phyloP scores from a whole-genome alignment of 225 moss, liverwort and hornwort genomes.

The Pseudoscleropodium purum region DNA sequence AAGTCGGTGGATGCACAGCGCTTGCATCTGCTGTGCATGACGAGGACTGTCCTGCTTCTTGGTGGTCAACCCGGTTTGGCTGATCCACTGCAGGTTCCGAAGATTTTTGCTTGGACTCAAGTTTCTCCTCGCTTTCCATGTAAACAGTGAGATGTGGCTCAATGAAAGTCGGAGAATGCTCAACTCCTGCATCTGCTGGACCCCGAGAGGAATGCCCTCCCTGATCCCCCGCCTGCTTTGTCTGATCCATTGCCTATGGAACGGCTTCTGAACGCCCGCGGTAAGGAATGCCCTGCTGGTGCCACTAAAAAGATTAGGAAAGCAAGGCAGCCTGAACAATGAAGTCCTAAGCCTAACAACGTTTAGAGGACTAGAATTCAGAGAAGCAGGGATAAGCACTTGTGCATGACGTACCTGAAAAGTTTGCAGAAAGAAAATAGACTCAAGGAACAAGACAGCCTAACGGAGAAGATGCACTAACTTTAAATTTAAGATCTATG shows the following conservation, averaged over 20 bases:
- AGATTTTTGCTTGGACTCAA: background rate
- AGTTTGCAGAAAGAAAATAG: background rate
- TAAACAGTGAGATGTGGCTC: no score
- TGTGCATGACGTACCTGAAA: background rate
- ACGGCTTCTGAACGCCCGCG: no score
- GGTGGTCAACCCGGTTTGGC: background rate
- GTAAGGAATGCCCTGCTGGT: no score
- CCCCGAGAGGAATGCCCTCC: background rate
- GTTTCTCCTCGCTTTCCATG: background rate
- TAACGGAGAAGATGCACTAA: background rate
- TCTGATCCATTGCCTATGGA: background rate
- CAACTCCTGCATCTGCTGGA: background rate
- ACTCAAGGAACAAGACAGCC: no score
- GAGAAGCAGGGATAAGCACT: background rate
- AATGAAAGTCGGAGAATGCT: background rate
- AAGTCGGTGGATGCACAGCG: background rate
- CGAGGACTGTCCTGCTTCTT: background rate
- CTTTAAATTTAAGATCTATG: background rate
- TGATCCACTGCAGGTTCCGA: background rate
- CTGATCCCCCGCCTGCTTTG: no score
- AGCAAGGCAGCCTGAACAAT: no score
- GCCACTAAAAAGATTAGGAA: no score
- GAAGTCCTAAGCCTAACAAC: background rate
- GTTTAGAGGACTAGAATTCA: no score
- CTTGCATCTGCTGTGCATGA: no score